Conservation (phyloP, 2,329 filamentous ascomycete species). For the Dactylellina haptotyla region DNA sequence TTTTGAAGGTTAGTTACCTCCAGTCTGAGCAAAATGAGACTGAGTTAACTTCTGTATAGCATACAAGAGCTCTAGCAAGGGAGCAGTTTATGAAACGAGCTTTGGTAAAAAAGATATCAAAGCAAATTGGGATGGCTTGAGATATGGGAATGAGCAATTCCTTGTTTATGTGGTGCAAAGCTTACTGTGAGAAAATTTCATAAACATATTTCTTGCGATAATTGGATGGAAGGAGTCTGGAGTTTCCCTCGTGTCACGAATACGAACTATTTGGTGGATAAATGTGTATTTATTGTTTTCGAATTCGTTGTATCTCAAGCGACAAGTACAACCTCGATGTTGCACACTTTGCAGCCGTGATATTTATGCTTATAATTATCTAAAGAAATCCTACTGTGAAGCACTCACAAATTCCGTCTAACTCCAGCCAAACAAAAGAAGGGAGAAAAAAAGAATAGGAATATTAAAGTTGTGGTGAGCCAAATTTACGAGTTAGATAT, state of each 20-base stretch:
- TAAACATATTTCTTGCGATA: neutral
- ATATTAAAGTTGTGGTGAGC: no score
- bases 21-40: neutral
- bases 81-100: slow-evolving; percentile 89
- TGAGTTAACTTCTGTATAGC: slow-evolving; percentile 58
- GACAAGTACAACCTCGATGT: no score
- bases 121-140: slow-evolving; percentile 75
- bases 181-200: neutral
- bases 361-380: no score
- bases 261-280: neutral
- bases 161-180: neutral
- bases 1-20: slow-evolving; percentile 71
- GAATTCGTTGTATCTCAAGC: no score
- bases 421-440: no score
- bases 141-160: neutral
- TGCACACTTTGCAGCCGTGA: no score
- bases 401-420: no score
- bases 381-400: no score
- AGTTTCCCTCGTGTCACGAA: no score
- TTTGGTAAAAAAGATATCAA: slow-evolving; percentile 78
- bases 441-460: no score
- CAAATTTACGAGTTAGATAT: no score
- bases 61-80: slow-evolving; percentile 75
- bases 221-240: neutral
- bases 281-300: neutral